These are phyloP conservation scores for Porphyridium purpureum DNA, from an alignment of 23 red algal genomes.

Conservation along the genomic window DNA sequence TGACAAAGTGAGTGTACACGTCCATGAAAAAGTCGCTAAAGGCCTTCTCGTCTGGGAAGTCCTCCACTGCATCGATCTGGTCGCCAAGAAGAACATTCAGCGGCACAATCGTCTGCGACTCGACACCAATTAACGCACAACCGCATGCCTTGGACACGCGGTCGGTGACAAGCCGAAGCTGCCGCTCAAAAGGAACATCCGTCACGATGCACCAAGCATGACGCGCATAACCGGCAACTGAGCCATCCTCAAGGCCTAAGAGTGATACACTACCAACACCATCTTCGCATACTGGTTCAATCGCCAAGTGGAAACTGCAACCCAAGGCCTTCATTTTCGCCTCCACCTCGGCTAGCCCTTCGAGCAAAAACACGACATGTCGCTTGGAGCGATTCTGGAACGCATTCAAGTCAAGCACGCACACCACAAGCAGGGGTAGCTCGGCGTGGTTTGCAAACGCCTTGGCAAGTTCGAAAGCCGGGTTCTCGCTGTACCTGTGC, in stretches of 20 bases:
- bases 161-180: too few relatives aligned
- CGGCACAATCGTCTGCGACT: too few relatives aligned
- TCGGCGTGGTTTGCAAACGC: not conserved
- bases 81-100: too few relatives aligned
- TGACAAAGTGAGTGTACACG: not conserved
- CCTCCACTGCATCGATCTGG: not conserved
- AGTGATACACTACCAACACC: too few relatives aligned
- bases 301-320: too few relatives aligned
- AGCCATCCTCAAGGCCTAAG: too few relatives aligned
- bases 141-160: too few relatives aligned
- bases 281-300: too few relatives aligned
- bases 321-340: not conserved
- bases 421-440: conserved; percentile 9
- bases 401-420: conserved; percentile 2
- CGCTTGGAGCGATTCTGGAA: conserved; percentile 2
- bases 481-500: conserved; percentile 4
- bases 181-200: too few relatives aligned
- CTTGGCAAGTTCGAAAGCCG: conserved; percentile 14
- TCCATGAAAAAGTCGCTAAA: not conserved
- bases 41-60: not conserved
- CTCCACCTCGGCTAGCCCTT: conserved; percentile 15
- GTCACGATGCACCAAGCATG: too few relatives aligned
- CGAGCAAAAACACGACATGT: conserved; percentile 18
- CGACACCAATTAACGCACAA: too few relatives aligned
- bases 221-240: too few relatives aligned